Base-by-base conservation (phyloP, 306 rosid genomes). In the Trichosanthes cucumerina region DNA sequence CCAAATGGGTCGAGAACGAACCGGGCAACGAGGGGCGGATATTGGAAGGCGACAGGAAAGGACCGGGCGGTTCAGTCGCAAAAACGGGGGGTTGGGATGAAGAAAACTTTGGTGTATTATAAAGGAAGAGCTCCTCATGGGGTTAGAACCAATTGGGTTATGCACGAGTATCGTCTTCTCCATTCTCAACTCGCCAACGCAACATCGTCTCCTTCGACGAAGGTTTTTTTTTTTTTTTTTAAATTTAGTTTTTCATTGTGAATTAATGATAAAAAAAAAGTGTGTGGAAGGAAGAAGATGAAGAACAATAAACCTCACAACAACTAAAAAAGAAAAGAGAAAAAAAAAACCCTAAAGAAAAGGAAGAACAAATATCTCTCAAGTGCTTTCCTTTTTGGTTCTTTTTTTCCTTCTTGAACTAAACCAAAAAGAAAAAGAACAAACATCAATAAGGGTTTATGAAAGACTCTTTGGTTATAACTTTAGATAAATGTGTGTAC, bases 1-100 rank as follows among this genome's bases (percentile, higher is more conserved):
- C 98, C 98, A n/a, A 94, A 94, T 36, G 98, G 98, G n/a, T 94
- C 98, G 24, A 92, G 98, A 77, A 94, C 97, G 4, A 94, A 94
- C 78, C 54, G 98, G 26, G 98, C 98, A 7, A 94, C 98, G 6
- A 75, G 86, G 77, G 97, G 88, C 3, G 98, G 98, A 52, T 94
- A 94, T 65, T 94, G 98, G 98, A 94, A 94, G 80, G 98, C 98
- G 5, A 94, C 98, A 0, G 98, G 98, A 9, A 94, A 94, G 78
- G 98, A 94, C 78, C 79, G 98, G 68, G 36, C 89, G 2, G 98
- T 94, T 26, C 87, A 88, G 19, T 89, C 97, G 44, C 93, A 88
- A 36, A 84, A 87, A 78, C 86, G 69, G 2, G 78, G 83, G 1
- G 89, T 92, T 56, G 98, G 98, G 8, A 92, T 92, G 97, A 94